Percentiles rank a stretch among this genome's conserved stretches.
Evolutionary conservation across 768 basidiomycete genomes (phyloP).

Genomic region (Serendipita sp.): DNA sequence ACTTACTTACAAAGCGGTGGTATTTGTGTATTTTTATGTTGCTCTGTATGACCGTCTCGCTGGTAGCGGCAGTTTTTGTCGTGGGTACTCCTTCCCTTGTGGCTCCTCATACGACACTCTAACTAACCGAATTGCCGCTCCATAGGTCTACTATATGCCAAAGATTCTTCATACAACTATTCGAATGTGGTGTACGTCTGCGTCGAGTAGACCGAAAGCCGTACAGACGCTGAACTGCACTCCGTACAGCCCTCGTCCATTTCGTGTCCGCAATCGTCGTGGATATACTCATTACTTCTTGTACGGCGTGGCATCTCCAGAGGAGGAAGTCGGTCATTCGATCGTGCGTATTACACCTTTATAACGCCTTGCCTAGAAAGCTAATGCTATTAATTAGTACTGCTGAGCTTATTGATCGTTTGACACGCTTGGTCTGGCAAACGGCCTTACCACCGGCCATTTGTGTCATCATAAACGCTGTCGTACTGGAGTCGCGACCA

Average conservation of each 20-base stretch:
- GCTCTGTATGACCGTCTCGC: neutral
- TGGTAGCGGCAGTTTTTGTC: neutral
- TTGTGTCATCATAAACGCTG: neutral
- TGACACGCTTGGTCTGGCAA: neutral
- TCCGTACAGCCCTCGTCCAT: neutral
- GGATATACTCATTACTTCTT: neutral
- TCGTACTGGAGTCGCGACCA: neutral
- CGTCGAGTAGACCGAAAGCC: neutral
- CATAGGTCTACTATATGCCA: neutral
- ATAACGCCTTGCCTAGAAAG: neutral
- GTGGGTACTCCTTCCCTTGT: neutral
- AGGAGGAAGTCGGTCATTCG: neutral
- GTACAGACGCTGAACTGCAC: neutral
- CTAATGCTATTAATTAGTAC: neutral
- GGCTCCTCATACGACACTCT: neutral
- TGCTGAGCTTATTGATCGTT: neutral
- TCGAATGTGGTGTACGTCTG: neutral
- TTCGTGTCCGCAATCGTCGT: neutral
- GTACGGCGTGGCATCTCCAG: neutral
- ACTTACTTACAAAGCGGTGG: neutral
- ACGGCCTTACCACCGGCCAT: neutral
- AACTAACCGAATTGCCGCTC: too few species aligned
- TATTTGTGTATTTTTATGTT: neutral
- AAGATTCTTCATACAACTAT: neutral
- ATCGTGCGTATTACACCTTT: neutral